phyloP scores from a whole-genome alignment of 768 basidiomycete genomes.

The Leccinum arenicola region DNA sequence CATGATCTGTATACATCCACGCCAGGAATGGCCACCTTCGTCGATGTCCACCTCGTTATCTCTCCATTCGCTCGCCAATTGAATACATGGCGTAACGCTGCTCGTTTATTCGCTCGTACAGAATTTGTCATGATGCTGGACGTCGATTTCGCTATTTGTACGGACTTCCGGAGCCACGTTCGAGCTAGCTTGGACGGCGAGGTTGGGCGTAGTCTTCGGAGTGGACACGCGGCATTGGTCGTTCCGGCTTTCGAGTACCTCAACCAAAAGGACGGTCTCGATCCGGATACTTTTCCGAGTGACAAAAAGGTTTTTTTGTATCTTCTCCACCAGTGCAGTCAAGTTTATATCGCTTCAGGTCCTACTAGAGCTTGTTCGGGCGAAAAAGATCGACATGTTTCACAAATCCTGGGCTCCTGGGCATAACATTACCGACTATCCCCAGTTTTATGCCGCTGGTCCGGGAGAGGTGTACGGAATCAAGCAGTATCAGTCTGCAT shows the following conservation, averaged over 20 bases:
- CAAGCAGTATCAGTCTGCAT: slow-evolving; percentile 73
- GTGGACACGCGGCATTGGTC: slow-evolving; percentile 70
- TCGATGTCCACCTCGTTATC: slow-evolving; percentile 85
- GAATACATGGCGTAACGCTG: slow-evolving; percentile 88
- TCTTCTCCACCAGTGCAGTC: background rate
- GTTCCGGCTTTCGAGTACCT: slow-evolving; percentile 84
- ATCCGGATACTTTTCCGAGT: slow-evolving; percentile 58
- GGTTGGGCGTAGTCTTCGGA: slow-evolving; percentile 42
- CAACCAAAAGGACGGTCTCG: slow-evolving; percentile 59
- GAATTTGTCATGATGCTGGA: slow-evolving; percentile 90
- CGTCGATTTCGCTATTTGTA: slow-evolving; percentile 84
- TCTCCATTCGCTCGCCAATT: slow-evolving; percentile 81
- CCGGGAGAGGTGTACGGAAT: slow-evolving; percentile 75
- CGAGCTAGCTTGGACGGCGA: slow-evolving; percentile 37
- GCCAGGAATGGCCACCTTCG: slow-evolving; percentile 59
- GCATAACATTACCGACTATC: slow-evolving; percentile 80
- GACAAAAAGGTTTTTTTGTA: slow-evolving; percentile 54
- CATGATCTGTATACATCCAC: slow-evolving; percentile 66
- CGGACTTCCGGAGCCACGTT: slow-evolving; percentile 67
- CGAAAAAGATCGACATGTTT: slow-evolving; percentile 66
- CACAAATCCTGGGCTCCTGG: slow-evolving; percentile 76
- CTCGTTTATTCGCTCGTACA: slow-evolving; percentile 79
- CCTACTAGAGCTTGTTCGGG: slow-evolving; percentile 56
- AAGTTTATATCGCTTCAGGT: slow-evolving; percentile 31
- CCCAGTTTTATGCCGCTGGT: slow-evolving; percentile 56